Conservation (phyloP, 768 basidiomycete genomes). For the Pholiota conissans region DNA sequence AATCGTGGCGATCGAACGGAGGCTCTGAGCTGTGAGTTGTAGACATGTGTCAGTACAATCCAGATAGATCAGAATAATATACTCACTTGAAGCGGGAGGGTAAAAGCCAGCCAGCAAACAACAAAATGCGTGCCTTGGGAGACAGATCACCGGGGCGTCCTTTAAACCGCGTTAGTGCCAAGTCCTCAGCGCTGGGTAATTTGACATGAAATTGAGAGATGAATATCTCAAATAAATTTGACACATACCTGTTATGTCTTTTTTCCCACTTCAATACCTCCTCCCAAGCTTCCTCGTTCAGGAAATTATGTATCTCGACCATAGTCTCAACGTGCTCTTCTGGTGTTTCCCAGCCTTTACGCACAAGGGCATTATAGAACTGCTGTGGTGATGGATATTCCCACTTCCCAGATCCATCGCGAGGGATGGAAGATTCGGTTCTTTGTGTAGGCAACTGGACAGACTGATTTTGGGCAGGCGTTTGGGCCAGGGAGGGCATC, state of each 20-base stretch:
- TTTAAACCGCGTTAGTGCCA: conserved; percentile 81
- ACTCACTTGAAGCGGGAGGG: conserved; percentile 89
- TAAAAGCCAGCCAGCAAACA: conserved; percentile 86
- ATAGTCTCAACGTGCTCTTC: conserved; percentile 95
- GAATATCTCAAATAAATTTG: neutral
- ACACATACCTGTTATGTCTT: conserved; percentile 56
- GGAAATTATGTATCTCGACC: conserved; percentile 97
- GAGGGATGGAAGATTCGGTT: conserved; percentile 83
- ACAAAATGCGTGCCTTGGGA: conserved; percentile 88
- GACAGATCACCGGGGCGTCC: conserved; percentile 92
- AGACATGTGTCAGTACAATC: neutral
- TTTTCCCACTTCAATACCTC: conserved; percentile 95
- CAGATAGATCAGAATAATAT: neutral
- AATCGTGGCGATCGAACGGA: conserved; percentile 98
- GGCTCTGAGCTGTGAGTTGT: conserved; percentile 66
- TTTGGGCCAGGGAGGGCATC: conserved; percentile 83
- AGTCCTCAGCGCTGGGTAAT: conserved; percentile 54
- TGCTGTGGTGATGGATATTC: conserved; percentile 98
- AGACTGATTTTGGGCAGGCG: conserved; percentile 56
- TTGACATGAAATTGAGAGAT: neutral
- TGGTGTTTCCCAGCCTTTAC: conserved; percentile 97
- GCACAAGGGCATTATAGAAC: conserved; percentile 94
- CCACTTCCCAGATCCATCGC: conserved; percentile 63
- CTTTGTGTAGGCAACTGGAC: conserved; percentile 70
- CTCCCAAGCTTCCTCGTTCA: conserved; percentile 96